Conservation (phyloP, 2,329 filamentous ascomycete species). For the Aspergillus quadricinctus region DNA sequence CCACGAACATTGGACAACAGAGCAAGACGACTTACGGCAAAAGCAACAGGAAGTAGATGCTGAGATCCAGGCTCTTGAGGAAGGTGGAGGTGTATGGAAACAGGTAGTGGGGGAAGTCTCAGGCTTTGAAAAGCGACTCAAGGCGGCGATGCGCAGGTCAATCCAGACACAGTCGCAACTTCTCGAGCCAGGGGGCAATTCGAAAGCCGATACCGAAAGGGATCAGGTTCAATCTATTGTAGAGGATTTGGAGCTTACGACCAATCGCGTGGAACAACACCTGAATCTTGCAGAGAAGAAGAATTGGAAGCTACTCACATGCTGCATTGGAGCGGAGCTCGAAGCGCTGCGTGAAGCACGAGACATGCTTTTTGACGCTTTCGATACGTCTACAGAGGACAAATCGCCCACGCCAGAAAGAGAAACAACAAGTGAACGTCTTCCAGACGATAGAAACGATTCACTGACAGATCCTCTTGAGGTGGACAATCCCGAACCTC, state of each 20-base stretch:
- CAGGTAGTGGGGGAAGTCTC: conserved; percentile 49
- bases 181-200: conserved; percentile 7
- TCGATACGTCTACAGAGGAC: conserved; percentile 24
- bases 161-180: conserved; percentile 21
- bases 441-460: conserved; percentile 5
- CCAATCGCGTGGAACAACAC: conserved; percentile 46
- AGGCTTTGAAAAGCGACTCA: conserved; percentile 45
- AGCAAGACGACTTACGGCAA: conserved; percentile 43
- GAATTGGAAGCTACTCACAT: conserved; percentile 59
- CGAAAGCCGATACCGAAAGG: conserved; percentile 15
- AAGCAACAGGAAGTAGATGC: conserved; percentile 46
- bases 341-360: conserved; percentile 48
- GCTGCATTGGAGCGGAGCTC: conserved; percentile 59
- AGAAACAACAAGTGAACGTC: conserved; percentile 2
- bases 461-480: conserved; percentile 16
- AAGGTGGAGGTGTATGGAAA: conserved; percentile 57
- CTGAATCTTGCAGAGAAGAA: conserved; percentile 49
- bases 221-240: conserved; percentile 32
- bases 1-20: conserved; percentile 52
- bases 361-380: conserved; percentile 31
- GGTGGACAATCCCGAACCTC: conserved; percentile 32
- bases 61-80: conserved; percentile 55
- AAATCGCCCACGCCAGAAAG: conserved; percentile 6
- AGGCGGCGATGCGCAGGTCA: conserved; percentile 29
- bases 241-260: conserved; percentile 44